A percentile compares a stretch with the other conserved stretches of the same genome.
phyloP scores from a whole-genome alignment of 2,329 filamentous ascomycete genomes.

The Phialocephala sp. region DNA sequence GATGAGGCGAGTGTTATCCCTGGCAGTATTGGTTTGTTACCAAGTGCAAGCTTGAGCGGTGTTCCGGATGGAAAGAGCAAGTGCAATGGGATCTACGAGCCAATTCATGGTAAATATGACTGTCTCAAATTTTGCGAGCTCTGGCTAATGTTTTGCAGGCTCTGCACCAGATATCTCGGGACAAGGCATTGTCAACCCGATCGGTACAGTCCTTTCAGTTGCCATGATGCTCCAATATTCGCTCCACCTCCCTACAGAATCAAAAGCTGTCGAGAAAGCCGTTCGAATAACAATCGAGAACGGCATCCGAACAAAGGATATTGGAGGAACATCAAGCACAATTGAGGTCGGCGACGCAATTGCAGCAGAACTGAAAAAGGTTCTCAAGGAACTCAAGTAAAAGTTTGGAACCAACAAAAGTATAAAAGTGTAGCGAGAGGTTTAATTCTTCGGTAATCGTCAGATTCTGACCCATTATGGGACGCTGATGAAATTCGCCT shows the following conservation, averaged over 20 bases:
- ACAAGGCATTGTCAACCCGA: constrained; percentile 87
- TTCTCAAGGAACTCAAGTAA: constrained; percentile 53
- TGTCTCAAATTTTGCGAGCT: neutral
- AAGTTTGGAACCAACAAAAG: neutral
- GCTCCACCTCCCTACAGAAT: constrained; percentile 77
- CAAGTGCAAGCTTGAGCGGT: constrained; percentile 84
- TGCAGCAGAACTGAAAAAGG: constrained; percentile 72
- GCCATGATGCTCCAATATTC: constrained; percentile 98
- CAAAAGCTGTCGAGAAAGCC: constrained; percentile 79
- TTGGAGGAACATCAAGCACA: constrained; percentile 78
- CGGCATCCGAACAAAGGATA: constrained; percentile 80
- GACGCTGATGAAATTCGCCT: neutral
- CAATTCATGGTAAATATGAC: constrained; percentile 78
- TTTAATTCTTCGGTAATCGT: neutral
- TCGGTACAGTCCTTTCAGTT: constrained; percentile 89
- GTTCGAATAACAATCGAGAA: constrained; percentile 80
- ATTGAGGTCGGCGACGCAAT: constrained; percentile 84
- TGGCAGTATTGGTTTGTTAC: constrained; percentile 85
- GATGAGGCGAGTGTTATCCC: constrained; percentile 96
- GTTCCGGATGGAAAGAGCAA: constrained; percentile 83
- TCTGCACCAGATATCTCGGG: constrained; percentile 94
- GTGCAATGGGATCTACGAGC: constrained; percentile 96
- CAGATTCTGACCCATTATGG: neutral
- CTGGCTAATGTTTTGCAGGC: constrained; percentile 52
- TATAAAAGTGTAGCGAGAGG: neutral